A percentile compares a stretch with the other conserved stretches of the same genome.
phyloP scores from a whole-genome alignment of 257 asterid genomes.

The Nicotiana noctiflora region DNA sequence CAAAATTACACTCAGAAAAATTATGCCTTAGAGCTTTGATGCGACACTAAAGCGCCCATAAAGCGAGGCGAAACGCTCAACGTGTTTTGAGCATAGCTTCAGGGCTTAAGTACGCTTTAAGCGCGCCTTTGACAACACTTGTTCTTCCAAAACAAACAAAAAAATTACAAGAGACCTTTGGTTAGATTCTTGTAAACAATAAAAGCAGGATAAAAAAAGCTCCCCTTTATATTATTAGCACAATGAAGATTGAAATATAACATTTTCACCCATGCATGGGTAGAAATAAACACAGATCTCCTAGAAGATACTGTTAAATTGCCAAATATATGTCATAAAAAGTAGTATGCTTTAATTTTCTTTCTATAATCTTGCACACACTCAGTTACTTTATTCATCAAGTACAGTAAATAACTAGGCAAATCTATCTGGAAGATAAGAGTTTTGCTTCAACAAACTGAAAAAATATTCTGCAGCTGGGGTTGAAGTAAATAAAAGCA shows the following conservation, averaged over 20 bases:
- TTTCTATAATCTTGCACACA: not conserved
- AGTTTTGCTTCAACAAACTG: not conserved
- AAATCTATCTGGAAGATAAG: not conserved
- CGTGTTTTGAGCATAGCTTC: too few species aligned
- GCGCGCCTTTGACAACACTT: too few species aligned
- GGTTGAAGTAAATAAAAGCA: constrained; percentile 11
- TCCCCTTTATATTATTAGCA: not conserved
- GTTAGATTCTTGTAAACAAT: not conserved
- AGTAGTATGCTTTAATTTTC: not conserved
- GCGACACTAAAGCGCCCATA: too few species aligned
- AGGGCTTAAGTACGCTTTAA: too few species aligned
- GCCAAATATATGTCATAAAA: not conserved
- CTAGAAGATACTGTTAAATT: not conserved
- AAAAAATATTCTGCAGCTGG: not conserved
- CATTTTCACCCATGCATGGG: not conserved
- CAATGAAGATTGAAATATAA: not conserved
- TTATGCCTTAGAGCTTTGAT: too few species aligned
- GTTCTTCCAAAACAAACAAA: too few species aligned
- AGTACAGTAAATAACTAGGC: not conserved
- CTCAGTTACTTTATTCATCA: not conserved
- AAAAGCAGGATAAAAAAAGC: not conserved
- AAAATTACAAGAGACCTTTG: not conserved
- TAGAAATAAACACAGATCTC: not conserved
- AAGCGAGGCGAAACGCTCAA: too few species aligned
- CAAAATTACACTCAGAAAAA: too few species aligned